Evolutionary conservation across 2,329 filamentous ascomycete genomes (phyloP).

Genomic region (Fusarium acutatum): DNA sequence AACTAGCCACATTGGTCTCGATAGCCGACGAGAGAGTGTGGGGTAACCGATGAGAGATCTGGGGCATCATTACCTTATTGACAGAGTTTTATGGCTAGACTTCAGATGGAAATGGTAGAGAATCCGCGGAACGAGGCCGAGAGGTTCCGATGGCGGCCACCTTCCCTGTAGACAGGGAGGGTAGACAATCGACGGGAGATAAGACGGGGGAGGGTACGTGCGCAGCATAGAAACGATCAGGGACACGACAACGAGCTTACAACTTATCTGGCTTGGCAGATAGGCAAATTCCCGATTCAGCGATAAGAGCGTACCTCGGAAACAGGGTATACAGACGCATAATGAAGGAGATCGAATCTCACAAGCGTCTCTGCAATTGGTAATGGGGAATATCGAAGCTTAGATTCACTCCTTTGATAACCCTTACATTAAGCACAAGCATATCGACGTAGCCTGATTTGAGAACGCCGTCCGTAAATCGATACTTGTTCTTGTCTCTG

Average conservation of each 20-base stretch:
- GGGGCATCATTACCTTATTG: background rate
- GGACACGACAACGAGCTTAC: background rate
- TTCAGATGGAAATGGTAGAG: background rate
- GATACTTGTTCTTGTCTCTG: background rate
- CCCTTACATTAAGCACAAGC: background rate
- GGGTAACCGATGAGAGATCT: background rate
- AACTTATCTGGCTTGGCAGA: too few relatives aligned
- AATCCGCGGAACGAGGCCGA: background rate
- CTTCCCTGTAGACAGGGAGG: background rate
- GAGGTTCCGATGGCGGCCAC: too few relatives aligned
- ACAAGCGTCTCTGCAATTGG: background rate
- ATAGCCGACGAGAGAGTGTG: background rate
- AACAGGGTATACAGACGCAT: background rate
- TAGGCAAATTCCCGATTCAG: background rate
- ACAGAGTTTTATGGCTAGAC: background rate
- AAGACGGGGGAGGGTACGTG: background rate
- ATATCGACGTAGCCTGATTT: background rate
- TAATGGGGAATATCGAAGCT: rapidly evolving
- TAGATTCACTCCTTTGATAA: rapidly evolving
- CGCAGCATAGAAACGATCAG: background rate
- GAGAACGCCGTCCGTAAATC: background rate
- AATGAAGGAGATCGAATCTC: rapidly evolving
- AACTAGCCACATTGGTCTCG: background rate
- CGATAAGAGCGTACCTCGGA: too few relatives aligned
- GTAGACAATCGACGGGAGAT: background rate